Percentiles rank a stretch among this genome's conserved stretches.
phyloP scores from a whole-genome alignment of 2,329 filamentous ascomycete genomes.

The Lecanoromycetidae sp. region DNA sequence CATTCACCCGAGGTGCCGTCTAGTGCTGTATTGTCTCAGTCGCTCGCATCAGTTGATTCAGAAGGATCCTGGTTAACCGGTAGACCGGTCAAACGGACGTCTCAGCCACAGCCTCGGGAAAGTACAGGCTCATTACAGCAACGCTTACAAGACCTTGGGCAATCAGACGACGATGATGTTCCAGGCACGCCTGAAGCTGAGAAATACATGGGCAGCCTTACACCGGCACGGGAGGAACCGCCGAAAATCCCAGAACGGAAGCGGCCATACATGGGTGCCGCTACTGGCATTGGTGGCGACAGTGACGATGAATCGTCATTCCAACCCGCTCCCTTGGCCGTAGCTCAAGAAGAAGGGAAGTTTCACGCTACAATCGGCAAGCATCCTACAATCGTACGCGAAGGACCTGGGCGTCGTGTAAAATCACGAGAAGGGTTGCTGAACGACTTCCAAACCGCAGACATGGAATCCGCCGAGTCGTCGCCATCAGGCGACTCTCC shows the following conservation, averaged over 20 bases:
- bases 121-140: conserved; percentile 34
- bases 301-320: conserved; percentile 34
- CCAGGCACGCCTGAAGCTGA: conserved; percentile 15
- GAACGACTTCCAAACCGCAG: conserved; percentile 34
- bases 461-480: conserved; percentile 15
- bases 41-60: conserved; percentile 85
- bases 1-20: conserved; percentile 13
- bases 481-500: conserved; percentile 20
- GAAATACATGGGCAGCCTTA: conserved; percentile 15
- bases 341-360: conserved; percentile 28
- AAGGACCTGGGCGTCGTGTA: conserved; percentile 39
- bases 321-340: conserved; percentile 16
- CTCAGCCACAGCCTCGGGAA: conserved; percentile 32
- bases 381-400: conserved; percentile 54
- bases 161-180: conserved; percentile 48
- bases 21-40: conserved; percentile 51
- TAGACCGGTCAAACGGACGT: conserved; percentile 42
- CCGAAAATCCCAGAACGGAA: conserved; percentile 12
- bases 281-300: conserved; percentile 47
- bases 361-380: conserved; percentile 43
- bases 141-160: conserved; percentile 31
- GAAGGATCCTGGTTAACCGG: conserved; percentile 94
- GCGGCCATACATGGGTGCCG: conserved; percentile 12
- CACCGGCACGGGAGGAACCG: conserved; percentile 11
- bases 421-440: conserved; percentile 51